Base-by-base conservation (phyloP, 352 stramenopile genomes). In the Phytopythium montanum region DNA sequence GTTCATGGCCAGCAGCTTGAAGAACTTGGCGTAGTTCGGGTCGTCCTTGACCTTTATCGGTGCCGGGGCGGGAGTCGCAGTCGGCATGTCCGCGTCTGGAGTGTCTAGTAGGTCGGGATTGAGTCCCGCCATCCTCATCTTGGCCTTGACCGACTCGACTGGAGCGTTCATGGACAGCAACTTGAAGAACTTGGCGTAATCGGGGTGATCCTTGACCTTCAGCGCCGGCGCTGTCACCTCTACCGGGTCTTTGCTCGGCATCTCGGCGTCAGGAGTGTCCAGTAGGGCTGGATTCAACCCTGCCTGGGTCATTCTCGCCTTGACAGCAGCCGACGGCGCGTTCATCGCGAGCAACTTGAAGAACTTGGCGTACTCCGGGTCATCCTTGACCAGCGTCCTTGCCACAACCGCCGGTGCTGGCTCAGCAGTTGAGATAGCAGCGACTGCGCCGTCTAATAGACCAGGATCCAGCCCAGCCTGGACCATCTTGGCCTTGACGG, bases 271-370 rank as follows among this genome's bases (percentile, higher is more conserved):
- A 13, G 85, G 82, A 0, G 75, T 90, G 46, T 90, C 79, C 9
- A 92, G 59, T 4, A 89, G 61, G 3, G 80, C 72, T 41, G 86
- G 72, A 69, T 98, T 92, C 25, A 98, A 59, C 1, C 88, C 90
- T 66, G 97, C 94, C 61, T 81, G 70, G 12, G 42, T 33, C 75
- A 87, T 87, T 54, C 90, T 89, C 0, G 75, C 68, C 48, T 88
- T 84, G 2, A 92, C 80, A 8, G 75, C 76, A 23, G 59, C 68
- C 4, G 51, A 50, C 31, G 82, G 82, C 1, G 77, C 79, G 2
- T 80, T 80, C 77, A 90, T 90, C 0, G 75, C 73, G 41, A 74
- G 59, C 16, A 90, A 34, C 48, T 90, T 92, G 48, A 88, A 85
- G 59, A 85, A 90, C 51, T 92, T 90, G 6, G 66, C 70, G 44